phyloP scores from a whole-genome alignment of 768 basidiomycete species.

The Tylopilus sp. region DNA sequence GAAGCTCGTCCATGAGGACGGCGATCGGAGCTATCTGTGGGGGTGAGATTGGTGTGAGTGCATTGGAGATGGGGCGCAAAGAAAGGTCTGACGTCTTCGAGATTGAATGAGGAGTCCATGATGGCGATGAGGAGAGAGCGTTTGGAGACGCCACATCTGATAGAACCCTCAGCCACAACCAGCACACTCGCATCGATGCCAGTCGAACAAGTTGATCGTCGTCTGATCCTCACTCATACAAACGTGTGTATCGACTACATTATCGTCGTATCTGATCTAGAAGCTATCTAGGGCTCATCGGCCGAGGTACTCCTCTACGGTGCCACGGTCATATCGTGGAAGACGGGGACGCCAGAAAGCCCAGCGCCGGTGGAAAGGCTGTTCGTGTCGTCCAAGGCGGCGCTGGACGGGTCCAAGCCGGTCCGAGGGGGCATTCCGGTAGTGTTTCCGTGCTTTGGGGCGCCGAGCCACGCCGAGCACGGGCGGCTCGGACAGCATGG shows the following conservation, averaged over 20 bases:
- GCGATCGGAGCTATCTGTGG: conserved; percentile 89
- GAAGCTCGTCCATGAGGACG: conserved; percentile 96
- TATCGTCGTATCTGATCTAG: background rate
- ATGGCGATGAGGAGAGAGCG: background rate
- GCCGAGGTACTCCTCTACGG: conserved; percentile 73
- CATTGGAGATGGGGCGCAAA: background rate
- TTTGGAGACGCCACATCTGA: conserved; percentile 20
- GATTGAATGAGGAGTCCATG: conserved; percentile 66
- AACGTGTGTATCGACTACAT: conserved; percentile 38
- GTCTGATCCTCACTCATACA: conserved; percentile 56
- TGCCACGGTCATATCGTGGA: conserved; percentile 88
- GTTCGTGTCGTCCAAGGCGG: conserved; percentile 79
- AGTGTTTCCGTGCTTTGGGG: conserved; percentile 88
- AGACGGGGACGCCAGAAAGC: conserved; percentile 46
- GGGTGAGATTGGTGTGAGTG: conserved; percentile 15
- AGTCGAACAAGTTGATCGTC: conserved; percentile 41
- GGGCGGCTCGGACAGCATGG: conserved; percentile 79
- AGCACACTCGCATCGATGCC: conserved; percentile 43
- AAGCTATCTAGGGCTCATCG: conserved; percentile 52
- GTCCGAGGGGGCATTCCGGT: conserved; percentile 56
- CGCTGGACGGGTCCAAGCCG: conserved; percentile 77
- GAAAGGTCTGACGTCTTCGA: conserved; percentile 59
- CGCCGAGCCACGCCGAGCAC: conserved; percentile 74
- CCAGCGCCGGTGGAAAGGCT: conserved; percentile 57
- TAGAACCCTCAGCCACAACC: conserved; percentile 9